A percentile compares a stretch with the other conserved stretches of the same genome.
Conservation (phyloP, 75 land plant species). For the Ceratopteris richardii region DNA sequence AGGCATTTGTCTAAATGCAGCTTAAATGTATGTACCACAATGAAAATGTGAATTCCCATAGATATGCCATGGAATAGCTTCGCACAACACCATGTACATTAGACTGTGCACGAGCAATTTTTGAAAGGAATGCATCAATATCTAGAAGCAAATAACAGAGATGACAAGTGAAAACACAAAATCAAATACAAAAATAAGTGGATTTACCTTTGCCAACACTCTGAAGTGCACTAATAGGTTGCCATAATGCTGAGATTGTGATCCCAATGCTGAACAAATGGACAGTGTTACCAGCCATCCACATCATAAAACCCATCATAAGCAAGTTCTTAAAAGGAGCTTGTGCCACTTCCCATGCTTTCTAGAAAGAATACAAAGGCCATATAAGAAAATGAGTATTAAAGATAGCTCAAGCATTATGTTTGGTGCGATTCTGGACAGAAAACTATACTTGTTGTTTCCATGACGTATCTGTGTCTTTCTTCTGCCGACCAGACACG, state of each 20-base stretch:
- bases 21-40: too few relatives aligned
- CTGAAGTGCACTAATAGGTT: conserved; percentile 91
- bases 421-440: too few relatives aligned
- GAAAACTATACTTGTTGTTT: conserved; percentile 61
- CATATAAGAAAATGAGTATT: not conserved
- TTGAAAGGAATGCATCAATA: too few relatives aligned
- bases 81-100: too few relatives aligned
- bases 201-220: conserved; percentile 78
- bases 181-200: not conserved
- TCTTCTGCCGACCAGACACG: conserved; percentile 56
- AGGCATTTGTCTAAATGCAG: too few relatives aligned
- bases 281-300: conserved; percentile 99
- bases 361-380: conserved; percentile 26
- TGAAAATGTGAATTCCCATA: too few relatives aligned
- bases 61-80: too few relatives aligned
- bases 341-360: conserved; percentile 99
- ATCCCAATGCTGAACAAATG: conserved; percentile 97
- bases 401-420: not conserved
- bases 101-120: too few relatives aligned
- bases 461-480: conserved; percentile 80
- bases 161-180: too few relatives aligned
- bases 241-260: conserved; percentile 96
- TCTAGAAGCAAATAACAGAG: too few relatives aligned
- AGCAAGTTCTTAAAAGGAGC: conserved; percentile 76
- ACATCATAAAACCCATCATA: conserved; percentile 99